Percentiles rank a stretch among this genome's conserved stretches.
Evolutionary conservation across 1,284 basidiomycete species (phyloP).

Genomic region (Moesziomyces aphidis): DNA sequence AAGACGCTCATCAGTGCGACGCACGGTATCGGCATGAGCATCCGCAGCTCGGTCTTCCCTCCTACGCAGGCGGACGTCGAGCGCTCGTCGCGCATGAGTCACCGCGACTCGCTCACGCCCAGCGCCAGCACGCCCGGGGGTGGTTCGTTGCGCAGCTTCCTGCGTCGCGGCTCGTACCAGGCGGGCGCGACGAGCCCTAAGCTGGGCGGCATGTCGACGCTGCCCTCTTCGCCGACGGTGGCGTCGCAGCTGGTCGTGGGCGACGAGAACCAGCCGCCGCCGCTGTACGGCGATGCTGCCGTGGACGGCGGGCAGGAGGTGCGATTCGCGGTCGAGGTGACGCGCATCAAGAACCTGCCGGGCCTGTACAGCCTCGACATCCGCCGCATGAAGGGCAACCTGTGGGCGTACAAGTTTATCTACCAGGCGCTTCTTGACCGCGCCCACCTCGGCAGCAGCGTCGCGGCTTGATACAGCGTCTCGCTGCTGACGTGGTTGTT

Average conservation of each 20-base stretch:
- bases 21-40: slow-evolving; percentile 57
- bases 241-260: slow-evolving; percentile 17
- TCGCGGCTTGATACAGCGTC: background rate
- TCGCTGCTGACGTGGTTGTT: too few relatives aligned
- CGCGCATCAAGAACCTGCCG: slow-evolving; percentile 61
- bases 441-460: slow-evolving; percentile 37
- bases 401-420: slow-evolving; percentile 66
- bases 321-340: slow-evolving; percentile 65
- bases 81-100: slow-evolving; percentile 42
- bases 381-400: slow-evolving; percentile 64
- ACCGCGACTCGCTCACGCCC: slow-evolving; percentile 28
- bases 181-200: slow-evolving; percentile 18
- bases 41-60: slow-evolving; percentile 61
- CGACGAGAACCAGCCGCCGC: slow-evolving; percentile 50
- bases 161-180: slow-evolving; percentile 51
- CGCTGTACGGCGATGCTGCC: slow-evolving; percentile 60
- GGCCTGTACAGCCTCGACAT: slow-evolving; percentile 67
- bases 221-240: slow-evolving; percentile 19
- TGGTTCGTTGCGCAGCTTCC: slow-evolving; percentile 54
- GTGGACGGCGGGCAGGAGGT: slow-evolving; percentile 66
- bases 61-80: slow-evolving; percentile 62
- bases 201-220: slow-evolving; percentile 2
- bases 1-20: slow-evolving; percentile 61
- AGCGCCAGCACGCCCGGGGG: slow-evolving; percentile 38
- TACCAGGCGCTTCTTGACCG: slow-evolving; percentile 61